These are phyloP conservation scores for Adansonia digitata DNA, from an alignment of 345 rosid genomes.

Conservation along the genomic window DNA sequence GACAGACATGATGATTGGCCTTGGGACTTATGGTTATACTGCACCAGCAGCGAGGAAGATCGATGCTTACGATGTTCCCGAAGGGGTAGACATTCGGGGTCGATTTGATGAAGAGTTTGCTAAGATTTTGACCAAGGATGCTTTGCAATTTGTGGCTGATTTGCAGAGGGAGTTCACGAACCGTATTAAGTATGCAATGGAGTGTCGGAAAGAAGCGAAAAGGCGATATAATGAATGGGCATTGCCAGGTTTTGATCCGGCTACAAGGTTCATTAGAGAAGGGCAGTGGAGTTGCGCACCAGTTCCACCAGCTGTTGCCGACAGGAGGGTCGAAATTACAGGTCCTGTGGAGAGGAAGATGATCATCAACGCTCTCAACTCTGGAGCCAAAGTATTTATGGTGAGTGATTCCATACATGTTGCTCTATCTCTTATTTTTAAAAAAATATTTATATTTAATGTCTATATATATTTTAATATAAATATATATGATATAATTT, in stretches of 20 bases:
- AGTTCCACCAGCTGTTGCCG: conserved; percentile 69
- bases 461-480: no score
- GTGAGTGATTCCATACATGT: no score
- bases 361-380: conserved; percentile 94
- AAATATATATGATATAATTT: no score
- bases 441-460: no score
- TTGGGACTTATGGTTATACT: conserved; percentile 3
- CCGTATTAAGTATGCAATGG: conserved; percentile 64
- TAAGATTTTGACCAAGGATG: conserved; percentile 62
- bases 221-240: conserved; percentile 51
- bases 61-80: conserved; percentile 47
- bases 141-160: conserved; percentile 71
- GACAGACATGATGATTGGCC: conserved; percentile 16
- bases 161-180: conserved; percentile 73
- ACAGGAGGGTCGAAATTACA: conserved; percentile 57
- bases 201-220: conserved; percentile 66
- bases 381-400: conserved; percentile 96
- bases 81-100: conserved; percentile 77
- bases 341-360: conserved; percentile 95
- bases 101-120: conserved; percentile 59
- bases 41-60: conserved; percentile 23
- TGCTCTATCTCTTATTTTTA: no score
- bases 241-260: conserved; percentile 72
- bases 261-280: conserved; percentile 65
- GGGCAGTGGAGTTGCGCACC: conserved; percentile 65